A percentile compares a stretch with the other conserved stretches of the same genome.
phyloP scores from a whole-genome alignment of 176 grass and related monocot species.

The Aegilops sharonensis region DNA sequence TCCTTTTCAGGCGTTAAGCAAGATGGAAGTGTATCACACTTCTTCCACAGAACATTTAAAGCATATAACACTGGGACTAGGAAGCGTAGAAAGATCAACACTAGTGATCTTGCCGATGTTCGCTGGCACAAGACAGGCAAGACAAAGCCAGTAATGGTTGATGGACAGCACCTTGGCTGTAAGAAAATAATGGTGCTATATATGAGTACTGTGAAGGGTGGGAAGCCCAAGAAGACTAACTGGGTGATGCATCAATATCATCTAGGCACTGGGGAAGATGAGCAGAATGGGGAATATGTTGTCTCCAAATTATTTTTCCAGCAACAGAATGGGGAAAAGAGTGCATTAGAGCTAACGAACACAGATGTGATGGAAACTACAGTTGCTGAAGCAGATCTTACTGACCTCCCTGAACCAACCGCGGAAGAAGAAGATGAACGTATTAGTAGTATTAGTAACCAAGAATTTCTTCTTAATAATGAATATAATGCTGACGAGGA shows the following conservation, averaged over 20 bases:
- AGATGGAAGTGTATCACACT: constrained; percentile 92
- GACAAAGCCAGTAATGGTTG: constrained; percentile 76
- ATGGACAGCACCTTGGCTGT: constrained; percentile 71
- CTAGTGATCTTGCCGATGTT: constrained; percentile 58
- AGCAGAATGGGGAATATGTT: constrained; percentile 80
- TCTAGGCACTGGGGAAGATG: constrained; percentile 85
- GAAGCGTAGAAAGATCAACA: constrained; percentile 93
- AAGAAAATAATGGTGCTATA: constrained; percentile 99
- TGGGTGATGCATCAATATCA: constrained; percentile 99
- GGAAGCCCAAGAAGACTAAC: constrained; percentile 81
- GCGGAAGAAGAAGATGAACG: constrained; percentile 34
- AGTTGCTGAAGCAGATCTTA: constrained; percentile 34
- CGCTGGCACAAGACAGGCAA: constrained; percentile 99
- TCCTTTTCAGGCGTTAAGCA: constrained; percentile 71
- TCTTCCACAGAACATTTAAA: constrained; percentile 94
- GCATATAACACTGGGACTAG: constrained; percentile 92
- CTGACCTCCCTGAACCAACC: constrained; percentile 27
- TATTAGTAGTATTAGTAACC: constrained; percentile 22
- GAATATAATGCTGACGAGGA: constrained; percentile 33
- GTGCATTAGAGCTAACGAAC: constrained; percentile 33
- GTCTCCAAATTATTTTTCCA: constrained; percentile 94
- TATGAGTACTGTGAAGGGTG: constrained; percentile 66
- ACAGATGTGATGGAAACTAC: constrained; percentile 32
- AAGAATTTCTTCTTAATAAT: constrained; percentile 39
- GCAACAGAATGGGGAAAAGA: constrained; percentile 69